Conservation (phyloP, 2,329 filamentous ascomycete species). For the Trichoderma arundinaceum region DNA sequence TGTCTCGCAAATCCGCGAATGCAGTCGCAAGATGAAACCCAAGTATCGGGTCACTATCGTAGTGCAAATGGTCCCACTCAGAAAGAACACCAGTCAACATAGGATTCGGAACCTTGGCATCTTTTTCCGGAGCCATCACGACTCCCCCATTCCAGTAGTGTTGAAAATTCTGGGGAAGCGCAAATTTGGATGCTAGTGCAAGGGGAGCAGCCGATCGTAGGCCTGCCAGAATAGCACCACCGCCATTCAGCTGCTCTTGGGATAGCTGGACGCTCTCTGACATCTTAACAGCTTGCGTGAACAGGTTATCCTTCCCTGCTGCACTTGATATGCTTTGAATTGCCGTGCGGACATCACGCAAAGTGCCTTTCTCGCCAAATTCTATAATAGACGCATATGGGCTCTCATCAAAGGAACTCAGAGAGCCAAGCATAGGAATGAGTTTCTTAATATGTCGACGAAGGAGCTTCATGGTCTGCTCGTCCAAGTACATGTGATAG, state of each 20-base stretch:
- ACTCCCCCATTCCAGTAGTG: slow-evolving; percentile 48
- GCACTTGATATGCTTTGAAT: slow-evolving; percentile 44
- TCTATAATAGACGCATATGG: slow-evolving; percentile 52
- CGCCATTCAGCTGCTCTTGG: slow-evolving; percentile 36
- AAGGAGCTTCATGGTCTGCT: slow-evolving; percentile 46
- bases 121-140: slow-evolving; percentile 35
- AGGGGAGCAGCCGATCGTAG: slow-evolving; percentile 50
- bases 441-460: slow-evolving; percentile 53
- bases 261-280: slow-evolving; percentile 35
- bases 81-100: slow-evolving; percentile 48
- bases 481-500: slow-evolving; percentile 57
- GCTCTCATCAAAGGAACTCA: slow-evolving; percentile 52
- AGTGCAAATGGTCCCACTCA: slow-evolving; percentile 49
- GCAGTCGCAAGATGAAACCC: slow-evolving; percentile 63
- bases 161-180: slow-evolving; percentile 36
- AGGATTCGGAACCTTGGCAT: slow-evolving; percentile 50
- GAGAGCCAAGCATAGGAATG: slow-evolving; percentile 43
- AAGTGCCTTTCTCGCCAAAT: slow-evolving; percentile 56
- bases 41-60: slow-evolving; percentile 56
- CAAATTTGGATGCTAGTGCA: slow-evolving; percentile 37
- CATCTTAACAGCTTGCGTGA: slow-evolving; percentile 31
- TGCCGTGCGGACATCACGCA: slow-evolving; percentile 48
- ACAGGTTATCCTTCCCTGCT: slow-evolving; percentile 32
- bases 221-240: slow-evolving; percentile 37
- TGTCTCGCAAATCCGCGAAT: slow-evolving; percentile 46